Conservation (phyloP, 768 basidiomycete species). For the Termitomyces sp. region DNA sequence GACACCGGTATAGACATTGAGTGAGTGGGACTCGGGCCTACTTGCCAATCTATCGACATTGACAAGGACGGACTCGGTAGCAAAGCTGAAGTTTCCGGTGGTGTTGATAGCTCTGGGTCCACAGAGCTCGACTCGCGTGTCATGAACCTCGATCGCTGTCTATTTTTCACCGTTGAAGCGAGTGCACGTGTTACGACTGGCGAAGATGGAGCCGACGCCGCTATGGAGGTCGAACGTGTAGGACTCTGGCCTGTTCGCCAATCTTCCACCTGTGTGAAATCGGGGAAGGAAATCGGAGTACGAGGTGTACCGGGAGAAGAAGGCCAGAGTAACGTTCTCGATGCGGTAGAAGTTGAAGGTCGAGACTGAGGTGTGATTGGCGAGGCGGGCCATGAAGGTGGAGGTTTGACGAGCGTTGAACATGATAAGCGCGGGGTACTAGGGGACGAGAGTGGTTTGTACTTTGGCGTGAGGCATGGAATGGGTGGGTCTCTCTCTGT, state of each 20-base stretch:
- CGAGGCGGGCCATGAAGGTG: background rate
- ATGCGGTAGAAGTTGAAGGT: background rate
- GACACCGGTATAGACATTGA: background rate
- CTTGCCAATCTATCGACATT: background rate
- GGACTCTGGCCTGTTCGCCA: background rate
- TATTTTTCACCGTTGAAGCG: no score
- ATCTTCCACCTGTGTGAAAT: background rate
- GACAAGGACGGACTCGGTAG: background rate
- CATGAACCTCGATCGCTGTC: background rate
- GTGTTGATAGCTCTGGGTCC: background rate
- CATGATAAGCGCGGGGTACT: background rate
- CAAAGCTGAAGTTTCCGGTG: background rate
- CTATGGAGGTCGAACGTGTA: background rate
- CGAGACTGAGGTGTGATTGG: background rate
- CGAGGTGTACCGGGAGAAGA: background rate
- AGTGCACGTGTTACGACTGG: background rate
- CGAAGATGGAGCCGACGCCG: background rate
- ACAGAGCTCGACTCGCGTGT: background rate
- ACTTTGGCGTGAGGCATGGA: background rate
- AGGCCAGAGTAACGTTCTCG: background rate
- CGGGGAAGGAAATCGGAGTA: background rate
- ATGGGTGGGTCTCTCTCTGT: background rate
- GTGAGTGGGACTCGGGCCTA: background rate
- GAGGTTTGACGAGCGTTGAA: background rate
- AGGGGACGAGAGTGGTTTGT: background rate